Base-by-base conservation (phyloP, 352 stramenopile genomes). In the Globisporangium mamillatum region DNA sequence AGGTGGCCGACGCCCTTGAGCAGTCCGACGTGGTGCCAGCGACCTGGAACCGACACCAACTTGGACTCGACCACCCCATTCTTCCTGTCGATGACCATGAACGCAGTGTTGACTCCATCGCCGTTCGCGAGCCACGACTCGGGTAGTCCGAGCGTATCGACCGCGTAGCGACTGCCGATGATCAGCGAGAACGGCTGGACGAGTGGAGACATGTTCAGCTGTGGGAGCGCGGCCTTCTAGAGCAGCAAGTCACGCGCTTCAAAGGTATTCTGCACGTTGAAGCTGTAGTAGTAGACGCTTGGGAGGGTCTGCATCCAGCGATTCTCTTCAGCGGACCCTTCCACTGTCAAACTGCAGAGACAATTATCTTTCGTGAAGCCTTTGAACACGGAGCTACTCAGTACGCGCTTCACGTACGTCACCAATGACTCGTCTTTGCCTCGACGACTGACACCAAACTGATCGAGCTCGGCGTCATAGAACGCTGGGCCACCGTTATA, bases 41-140 rank as follows among this genome's bases (percentile, higher is more conserved):
- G 58, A 34, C 66, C 66, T 18, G 50, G 50, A 9, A 41, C 4
- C 6, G 60, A 68, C 24, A 60, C n/a, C 7, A 24, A 46, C 3
- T 52, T 41, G 27, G 29, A 69, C 16, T 69, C 57, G 38, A 73
- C 67, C 20, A 62, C 12, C 24, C 7, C 22, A 6, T 36, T 63
- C 14, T 9, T 38, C 6, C 54, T 41, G 46, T 69, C 62, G 36
- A 36, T 70, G 16, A 53, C 5, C 68, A 70, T 62, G 34, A 55
- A 69, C 24, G 32, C 63, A 10, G 52, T 61, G 65, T 73, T 77
- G 12, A 79, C 73, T 16, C 52, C 70, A 36, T 70, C 73, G 65
- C 76, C 73, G 59, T 79, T 79, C 41, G 29, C 18, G 52, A 75
- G 74, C 74, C 70, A 75, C 4, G 67, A 69, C 12, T 55, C 9